phyloP scores from a whole-genome alignment of 2,329 filamentous ascomycete species.

The Penicillium sp. region DNA sequence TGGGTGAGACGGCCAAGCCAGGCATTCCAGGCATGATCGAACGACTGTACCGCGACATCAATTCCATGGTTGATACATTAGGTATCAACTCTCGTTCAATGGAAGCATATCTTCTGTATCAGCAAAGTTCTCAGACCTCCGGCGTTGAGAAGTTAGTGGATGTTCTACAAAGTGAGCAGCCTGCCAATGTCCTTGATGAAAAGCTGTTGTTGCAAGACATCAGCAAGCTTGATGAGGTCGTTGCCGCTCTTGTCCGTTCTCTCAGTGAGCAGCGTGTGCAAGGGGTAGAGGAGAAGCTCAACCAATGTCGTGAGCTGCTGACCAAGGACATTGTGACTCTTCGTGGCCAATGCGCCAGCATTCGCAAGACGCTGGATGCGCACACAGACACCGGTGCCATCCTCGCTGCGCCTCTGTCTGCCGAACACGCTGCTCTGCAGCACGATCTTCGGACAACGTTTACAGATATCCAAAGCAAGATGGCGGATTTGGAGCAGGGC shows the following conservation, averaged over 20 bases:
- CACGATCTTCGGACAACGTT: slow-evolving; percentile 78
- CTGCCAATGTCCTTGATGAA: slow-evolving; percentile 67
- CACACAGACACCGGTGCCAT: slow-evolving; percentile 69
- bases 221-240: slow-evolving; percentile 63
- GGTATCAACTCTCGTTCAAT: slow-evolving; percentile 78
- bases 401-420: slow-evolving; percentile 72
- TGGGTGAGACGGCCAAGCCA: slow-evolving; percentile 45
- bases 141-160: slow-evolving; percentile 51
- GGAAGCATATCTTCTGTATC: slow-evolving; percentile 55
- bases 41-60: slow-evolving; percentile 52
- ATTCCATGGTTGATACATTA: slow-evolving; percentile 88
- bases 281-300: slow-evolving; percentile 67
- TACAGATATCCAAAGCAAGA: slow-evolving; percentile 68
- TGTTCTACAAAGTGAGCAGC: slow-evolving; percentile 50
- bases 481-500: slow-evolving; percentile 77
- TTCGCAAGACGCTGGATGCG: slow-evolving; percentile 72
- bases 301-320: slow-evolving; percentile 64
- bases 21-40: slow-evolving; percentile 53
- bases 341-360: slow-evolving; percentile 72
- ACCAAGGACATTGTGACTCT: slow-evolving; percentile 70
- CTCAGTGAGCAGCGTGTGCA: slow-evolving; percentile 69
- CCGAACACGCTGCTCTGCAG: slow-evolving; percentile 81
- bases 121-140: slow-evolving; percentile 47
- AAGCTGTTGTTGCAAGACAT: slow-evolving; percentile 77
- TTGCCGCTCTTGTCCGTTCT: slow-evolving; percentile 65